Evolutionary conservation across 2,329 filamentous ascomycete species (phyloP).

Genomic region (Cordyceps fumosorosea): DNA sequence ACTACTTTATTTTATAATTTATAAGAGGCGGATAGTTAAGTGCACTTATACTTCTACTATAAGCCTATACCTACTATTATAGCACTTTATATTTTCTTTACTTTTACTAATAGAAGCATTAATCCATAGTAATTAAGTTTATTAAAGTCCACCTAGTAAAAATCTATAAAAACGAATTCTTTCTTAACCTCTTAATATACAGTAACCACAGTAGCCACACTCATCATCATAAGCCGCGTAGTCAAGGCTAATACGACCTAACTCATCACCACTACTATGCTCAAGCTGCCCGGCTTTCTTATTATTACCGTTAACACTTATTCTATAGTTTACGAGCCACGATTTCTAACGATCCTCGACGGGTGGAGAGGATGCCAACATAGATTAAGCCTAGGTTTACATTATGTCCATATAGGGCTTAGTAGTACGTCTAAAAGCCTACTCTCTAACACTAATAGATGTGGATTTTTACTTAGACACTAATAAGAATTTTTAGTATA

Average conservation of each 20-base stretch:
- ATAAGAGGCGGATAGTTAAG: too few species aligned
- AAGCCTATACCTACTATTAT: too few species aligned
- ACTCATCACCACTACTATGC: constrained; percentile 1
- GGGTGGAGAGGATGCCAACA: constrained; percentile 20
- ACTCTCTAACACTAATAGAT: too few species aligned
- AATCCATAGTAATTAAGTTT: neutral
- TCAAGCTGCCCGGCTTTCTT: neutral
- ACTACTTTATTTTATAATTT: too few species aligned
- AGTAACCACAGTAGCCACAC: constrained; percentile 22
- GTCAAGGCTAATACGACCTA: constrained; percentile 13
- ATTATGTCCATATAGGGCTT: too few species aligned
- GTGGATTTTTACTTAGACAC: too few species aligned
- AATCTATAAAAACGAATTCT: neutral
- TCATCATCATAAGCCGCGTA: constrained; percentile 15
- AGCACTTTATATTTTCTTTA: too few species aligned
- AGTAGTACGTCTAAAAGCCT: too few species aligned
- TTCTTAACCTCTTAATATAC: constrained; percentile 15
- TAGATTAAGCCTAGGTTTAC: too few species aligned
- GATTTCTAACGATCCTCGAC: constrained; percentile 20
- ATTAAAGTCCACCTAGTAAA: neutral
- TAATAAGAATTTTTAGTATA: too few species aligned
- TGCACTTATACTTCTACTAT: too few species aligned
- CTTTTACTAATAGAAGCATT: neutral
- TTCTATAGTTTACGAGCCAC: neutral
- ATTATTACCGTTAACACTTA: constrained; percentile 2